Evolutionary conservation across 371 early-diverging fungal genomes (phyloP).

Genomic region (Dinochytrium kinnereticum): DNA sequence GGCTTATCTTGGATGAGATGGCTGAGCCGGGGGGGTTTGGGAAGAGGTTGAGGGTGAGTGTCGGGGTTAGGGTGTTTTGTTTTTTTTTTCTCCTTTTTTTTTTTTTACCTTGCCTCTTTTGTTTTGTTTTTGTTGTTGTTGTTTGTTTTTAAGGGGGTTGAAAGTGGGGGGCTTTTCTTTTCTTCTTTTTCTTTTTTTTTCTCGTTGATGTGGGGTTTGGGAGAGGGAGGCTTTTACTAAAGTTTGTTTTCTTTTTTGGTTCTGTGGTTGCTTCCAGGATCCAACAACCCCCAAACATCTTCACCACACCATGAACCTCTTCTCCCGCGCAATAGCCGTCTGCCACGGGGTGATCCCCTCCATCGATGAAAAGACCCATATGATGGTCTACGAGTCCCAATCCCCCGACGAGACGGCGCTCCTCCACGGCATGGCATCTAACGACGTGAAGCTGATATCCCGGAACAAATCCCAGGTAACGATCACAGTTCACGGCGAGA

Average conservation of each 20-base stretch:
- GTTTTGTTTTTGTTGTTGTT: too few species aligned
- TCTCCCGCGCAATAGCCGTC: constrained; percentile 41
- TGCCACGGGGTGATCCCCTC: constrained; percentile 56
- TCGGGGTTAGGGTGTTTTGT: too few species aligned
- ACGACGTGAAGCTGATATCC: constrained; percentile 37
- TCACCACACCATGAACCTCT: constrained; percentile 22
- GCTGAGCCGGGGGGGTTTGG: constrained; percentile 36
- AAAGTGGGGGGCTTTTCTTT: neutral
- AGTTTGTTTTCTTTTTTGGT: neutral
- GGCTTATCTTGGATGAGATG: constrained; percentile 46
- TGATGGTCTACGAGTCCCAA: constrained; percentile 50
- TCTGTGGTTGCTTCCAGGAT: neutral
- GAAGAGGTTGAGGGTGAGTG: constrained; percentile 18
- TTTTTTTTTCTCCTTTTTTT: too few species aligned
- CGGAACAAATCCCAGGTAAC: constrained; percentile 45
- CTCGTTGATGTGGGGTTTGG: too few species aligned
- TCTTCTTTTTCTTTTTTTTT: too few species aligned
- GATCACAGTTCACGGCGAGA: constrained; percentile 25
- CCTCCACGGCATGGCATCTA: constrained; percentile 38
- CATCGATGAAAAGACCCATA: constrained; percentile 31
- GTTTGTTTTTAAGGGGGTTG: too few species aligned
- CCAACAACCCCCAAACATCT: constrained; percentile 5
- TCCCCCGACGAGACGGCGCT: constrained; percentile 59
- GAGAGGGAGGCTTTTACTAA: constrained; percentile 3
- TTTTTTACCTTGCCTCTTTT: too few species aligned